Percentiles rank a stretch among this genome's conserved stretches.
phyloP scores from a whole-genome alignment of 495 filamentous ascomycete genomes.

The Podospora tetraspora region DNA sequence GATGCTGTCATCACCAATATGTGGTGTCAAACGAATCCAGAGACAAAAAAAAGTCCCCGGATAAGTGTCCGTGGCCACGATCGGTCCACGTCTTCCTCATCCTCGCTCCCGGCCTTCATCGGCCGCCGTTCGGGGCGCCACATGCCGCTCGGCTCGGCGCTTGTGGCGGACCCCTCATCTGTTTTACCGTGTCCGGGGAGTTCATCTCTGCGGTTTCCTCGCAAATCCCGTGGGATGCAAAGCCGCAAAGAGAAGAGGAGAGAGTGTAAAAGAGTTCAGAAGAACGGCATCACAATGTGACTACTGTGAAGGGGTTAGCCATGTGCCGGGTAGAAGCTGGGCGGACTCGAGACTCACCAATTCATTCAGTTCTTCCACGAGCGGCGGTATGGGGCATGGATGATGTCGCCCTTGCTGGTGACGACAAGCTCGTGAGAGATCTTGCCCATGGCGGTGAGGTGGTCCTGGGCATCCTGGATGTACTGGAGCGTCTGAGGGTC shows the following conservation, averaged over 20 bases:
- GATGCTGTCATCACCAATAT: neutral
- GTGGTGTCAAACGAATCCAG: neutral
- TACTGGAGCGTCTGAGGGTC: constrained; percentile 40
- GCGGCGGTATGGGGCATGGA: constrained; percentile 22
- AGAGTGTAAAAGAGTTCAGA: neutral
- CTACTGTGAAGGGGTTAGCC: neutral
- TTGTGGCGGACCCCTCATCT: constrained; percentile 3
- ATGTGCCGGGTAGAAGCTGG: neutral
- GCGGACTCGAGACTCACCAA: constrained; percentile 7
- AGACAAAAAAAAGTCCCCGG: neutral
- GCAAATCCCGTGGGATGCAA: neutral
- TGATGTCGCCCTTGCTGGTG: constrained; percentile 21
- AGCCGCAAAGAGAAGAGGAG: constrained; percentile 2
- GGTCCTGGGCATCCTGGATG: constrained; percentile 40
- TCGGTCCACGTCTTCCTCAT: constrained; percentile 1
- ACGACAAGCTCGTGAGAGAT: constrained; percentile 26
- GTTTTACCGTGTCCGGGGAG: neutral
- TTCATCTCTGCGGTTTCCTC: neutral
- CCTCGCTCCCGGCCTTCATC: constrained; percentile 5
- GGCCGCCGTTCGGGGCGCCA: neutral
- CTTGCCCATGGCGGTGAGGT: constrained; percentile 42
- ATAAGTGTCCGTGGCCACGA: neutral
- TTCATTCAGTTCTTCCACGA: constrained; percentile 27
- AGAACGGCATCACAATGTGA: neutral
- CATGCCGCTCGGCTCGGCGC: constrained; percentile 10